Evolutionary conservation across 331 rosid species (phyloP), one percentile per base, ranked within the genome.

Genomic region (Quercus phellos): DNA sequence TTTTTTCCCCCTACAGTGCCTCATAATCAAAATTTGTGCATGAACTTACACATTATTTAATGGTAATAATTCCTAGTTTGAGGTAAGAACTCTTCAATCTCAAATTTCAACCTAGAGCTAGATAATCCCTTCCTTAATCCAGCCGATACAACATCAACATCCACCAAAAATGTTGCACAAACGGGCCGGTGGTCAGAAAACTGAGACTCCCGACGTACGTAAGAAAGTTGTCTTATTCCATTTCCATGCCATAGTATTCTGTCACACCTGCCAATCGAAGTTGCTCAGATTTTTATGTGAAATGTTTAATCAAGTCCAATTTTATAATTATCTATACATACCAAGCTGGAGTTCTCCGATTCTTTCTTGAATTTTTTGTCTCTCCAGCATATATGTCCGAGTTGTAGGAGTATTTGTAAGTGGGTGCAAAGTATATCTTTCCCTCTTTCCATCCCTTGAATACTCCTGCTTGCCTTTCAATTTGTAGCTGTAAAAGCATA

Each of bases 261-360:
- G 43, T 95, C 99, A 60, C 99, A 95, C 99, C 99, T 95, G 85
- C 85, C 88, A 54, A 46, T 55, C 63, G 16, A 55, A 26, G 46
- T 59, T 27, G 42, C 43, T 84, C 74, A 87, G 83, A 75, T 66
- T 55, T 43, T 14, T 17, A 38, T 68, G 32, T 22, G 46, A 73
- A 67, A 54, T n/a, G 46, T 8, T 18, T 10, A 17, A 24, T 61
- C 19, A 24, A 58, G 30, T 50, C 56, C 12, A 32, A 61, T 38
- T 7, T 38, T 8, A 76, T 66, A 32, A 55, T 56, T 38, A 64
- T 55, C 30, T 46, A 51, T 13, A 75, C 90, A 55, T 90, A 95
- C 99, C 99, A 95, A 51, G 99, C 99, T 4, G 99, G 99, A 42
- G 99, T 95, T 89, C 99, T 88, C 77, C 97, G 84, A 61, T 95